Evolutionary conservation across 2,329 filamentous ascomycete genomes (phyloP).

Genomic region (Biscogniauxia marginata): DNA sequence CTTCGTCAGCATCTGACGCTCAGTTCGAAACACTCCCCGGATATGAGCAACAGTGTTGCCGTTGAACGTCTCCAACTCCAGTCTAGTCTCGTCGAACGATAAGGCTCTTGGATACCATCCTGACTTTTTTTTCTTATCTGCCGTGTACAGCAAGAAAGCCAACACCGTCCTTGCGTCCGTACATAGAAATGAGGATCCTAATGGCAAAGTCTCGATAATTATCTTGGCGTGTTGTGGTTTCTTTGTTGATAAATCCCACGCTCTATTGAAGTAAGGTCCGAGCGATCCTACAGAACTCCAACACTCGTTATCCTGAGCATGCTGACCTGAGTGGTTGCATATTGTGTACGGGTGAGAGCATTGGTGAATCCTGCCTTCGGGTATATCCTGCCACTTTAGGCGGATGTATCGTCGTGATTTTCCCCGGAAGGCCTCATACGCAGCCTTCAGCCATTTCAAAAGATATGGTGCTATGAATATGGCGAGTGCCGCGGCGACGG

Average conservation of each 20-base stretch:
- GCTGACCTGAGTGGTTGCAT: background rate
- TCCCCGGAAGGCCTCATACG: background rate
- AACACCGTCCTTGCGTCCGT: background rate
- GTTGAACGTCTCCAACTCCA: background rate
- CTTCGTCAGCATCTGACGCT: background rate
- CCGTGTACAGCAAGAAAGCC: background rate
- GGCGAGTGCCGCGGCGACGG: slow-evolving; percentile 1
- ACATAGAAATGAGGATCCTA: background rate
- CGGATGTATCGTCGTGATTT: background rate
- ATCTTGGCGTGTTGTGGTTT: background rate
- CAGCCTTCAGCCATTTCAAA: background rate
- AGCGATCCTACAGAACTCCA: slow-evolving; percentile 1
- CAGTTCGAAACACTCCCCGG: background rate
- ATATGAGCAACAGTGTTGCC: background rate
- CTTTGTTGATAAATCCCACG: slow-evolving; percentile 1
- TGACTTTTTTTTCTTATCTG: background rate
- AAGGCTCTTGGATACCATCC: background rate
- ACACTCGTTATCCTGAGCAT: slow-evolving; percentile 1
- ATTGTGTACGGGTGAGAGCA: background rate
- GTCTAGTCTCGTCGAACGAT: background rate
- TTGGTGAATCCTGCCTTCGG: background rate
- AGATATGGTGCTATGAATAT: background rate
- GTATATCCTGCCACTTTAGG: slow-evolving; percentile 2
- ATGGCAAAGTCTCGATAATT: background rate
- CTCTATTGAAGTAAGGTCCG: slow-evolving; percentile 3